Base-by-base conservation (phyloP, 768 basidiomycete species). In the Phylloporus sp. region DNA sequence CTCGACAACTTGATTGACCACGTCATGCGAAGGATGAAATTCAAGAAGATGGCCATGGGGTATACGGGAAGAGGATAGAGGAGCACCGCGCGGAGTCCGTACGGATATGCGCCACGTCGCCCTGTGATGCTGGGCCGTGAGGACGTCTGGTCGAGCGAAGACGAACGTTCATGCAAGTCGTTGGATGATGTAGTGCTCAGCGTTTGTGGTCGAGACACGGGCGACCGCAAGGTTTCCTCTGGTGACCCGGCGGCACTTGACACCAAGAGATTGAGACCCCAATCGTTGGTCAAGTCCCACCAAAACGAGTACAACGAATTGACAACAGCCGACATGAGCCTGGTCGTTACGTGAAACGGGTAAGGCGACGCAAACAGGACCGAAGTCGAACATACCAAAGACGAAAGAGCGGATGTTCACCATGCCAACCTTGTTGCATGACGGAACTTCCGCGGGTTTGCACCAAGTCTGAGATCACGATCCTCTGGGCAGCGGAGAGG, bases 231-330 rank as follows among this genome's bases (percentile, higher is more conserved):
- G n/a, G 71, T 69, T 48, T 60, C 66, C 40, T 37, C 49, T 56
- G 54, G 39, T 61, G 63, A 48, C 43, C 50, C 20, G 56, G 62
- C 50, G 46, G 63, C 50, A 29, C 60, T 55, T 24, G 63, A 52
- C 43, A 74, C 75, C 48, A 98, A 70, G 34, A 97, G 69, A 36
- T 82, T 79, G 44, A 99, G 74, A 6, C 96, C 96, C 94, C 95
- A 99, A 63, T 99, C 96, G 64, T 95, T 90, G 38, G 90, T 92
- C 34, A 98, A 78, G 67, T 98, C 96, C 96, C 96, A 99, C 90
- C 92, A 99, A 66, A 95, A 98, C 3, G 93, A 94, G 67, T 91
- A 99, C 24, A 88, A 64, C 4, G 94, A 95, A 67, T 98, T 98
- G 58, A 95, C 64, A 28, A 79, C 75, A 20, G 90, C 93, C 9